Evolutionary conservation across 2,329 filamentous ascomycete species (phyloP), one percentile per base, ranked within the genome.

Genomic region (Aspergillus amoenus): DNA sequence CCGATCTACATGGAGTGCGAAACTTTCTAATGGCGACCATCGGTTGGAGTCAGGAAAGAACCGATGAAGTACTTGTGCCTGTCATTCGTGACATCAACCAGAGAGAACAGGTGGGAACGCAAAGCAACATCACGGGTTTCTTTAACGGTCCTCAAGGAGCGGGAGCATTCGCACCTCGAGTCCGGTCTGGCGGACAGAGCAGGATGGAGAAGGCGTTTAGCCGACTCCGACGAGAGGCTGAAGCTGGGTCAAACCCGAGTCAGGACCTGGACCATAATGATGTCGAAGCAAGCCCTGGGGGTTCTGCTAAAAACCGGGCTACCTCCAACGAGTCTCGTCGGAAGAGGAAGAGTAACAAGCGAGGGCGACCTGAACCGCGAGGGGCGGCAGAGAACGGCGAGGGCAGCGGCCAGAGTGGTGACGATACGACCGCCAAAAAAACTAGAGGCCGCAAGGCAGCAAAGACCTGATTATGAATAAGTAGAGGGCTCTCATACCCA

Each of bases 71-170:
- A 2, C 83, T 99, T 2, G 91, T 99, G 1, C 94, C 94, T 0
- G 95, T 99, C 1, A 94, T 99, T 61, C 84, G 88, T 56, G 94
- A 99, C 68, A 96, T 99, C 90, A 97, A 97, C 71, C 84, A 86
- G 4, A 83, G 94, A 40, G 89, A 91, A 63, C 82, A 86, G 27
- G 94, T 97, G 76, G 94, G 94, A 6, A 97, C 93, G 17, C 94
- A 99, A 79, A 88, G 87, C 57, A 99, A 99, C 66, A 96, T 99
- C 63, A 99, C 94, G n/a, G 82, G 87, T 22, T 99, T 88, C 73
- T 97, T 97, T 71, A 84, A 86, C 12, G 93, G 93, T 2, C 63
- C 70, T n/a, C 69, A 58, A 52, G 76, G 69, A 12, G 83, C 78
- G 39, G 83, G 87, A 60, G 84, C 83, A 0, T 93, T 91, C 76